Base-by-base conservation (phyloP, 176 grass and related monocot genomes). In the Hyparrhenia diplandra region DNA sequence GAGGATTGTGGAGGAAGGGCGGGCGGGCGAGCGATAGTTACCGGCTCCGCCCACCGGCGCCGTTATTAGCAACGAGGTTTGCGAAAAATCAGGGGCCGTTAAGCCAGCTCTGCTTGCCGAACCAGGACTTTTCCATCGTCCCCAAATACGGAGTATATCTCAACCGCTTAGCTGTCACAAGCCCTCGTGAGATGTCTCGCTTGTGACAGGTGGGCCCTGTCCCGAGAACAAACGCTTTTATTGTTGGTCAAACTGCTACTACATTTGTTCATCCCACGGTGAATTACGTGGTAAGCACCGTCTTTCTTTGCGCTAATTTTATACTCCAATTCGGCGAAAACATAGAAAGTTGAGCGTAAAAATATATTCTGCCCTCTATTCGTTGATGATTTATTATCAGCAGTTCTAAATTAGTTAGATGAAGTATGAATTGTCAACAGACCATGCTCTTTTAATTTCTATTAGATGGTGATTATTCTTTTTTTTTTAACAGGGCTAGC, bases 41-140 rank as follows among this genome's bases (percentile, higher is more conserved):
- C 13, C 18, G 11, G n/a, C 40, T 37, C 74, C 40, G 46, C 24
- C 52, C 72, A 27, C 81, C 55, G 39, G 32, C 70, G 64, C 62
- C 70, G 72, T 77, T 74, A 68, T 43, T 68, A 74, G 69, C 60
- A 23, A 74, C 1, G 45, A 35, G 45, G 66, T 76, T 83, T 55
- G 64, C 43, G 23, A 80, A 69, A 70, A 83, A 72, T 78, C 67
- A 35, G 58, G 31, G 30, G 34, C 30, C 21, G 73, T 78, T 41
- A 54, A 65, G 60, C 17, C 62, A 57, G 49, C 29, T 40, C 36
- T 21, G 74, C n/a, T n/a, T n/a, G n/a, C 39, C 16, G 73, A 82
- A 77, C 20, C 71, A 84, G 35, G 35, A 8, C 64, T 54, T 5
- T 43, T 54, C 14, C n/a, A n/a, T n/a, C n/a, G n/a, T n/a, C n/a